A percentile compares a stretch with the other conserved stretches of the same genome.
Conservation (phyloP, 164 flowering plant genomes). For the Vitis labrusca region DNA sequence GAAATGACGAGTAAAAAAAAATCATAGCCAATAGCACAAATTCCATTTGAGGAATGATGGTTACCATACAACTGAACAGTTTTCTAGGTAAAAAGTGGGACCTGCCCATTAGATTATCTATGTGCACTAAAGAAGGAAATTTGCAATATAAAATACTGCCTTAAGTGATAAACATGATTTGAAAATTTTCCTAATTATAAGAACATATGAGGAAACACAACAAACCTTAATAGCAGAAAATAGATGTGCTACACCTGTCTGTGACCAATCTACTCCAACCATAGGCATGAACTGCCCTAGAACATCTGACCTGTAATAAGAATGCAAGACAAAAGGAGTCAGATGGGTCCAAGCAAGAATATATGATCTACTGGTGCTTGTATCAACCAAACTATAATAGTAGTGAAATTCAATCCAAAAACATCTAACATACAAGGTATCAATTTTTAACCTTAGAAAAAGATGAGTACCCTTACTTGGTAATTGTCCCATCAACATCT, state of each 20-base stretch:
- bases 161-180: not conserved
- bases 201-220: conserved; percentile 3
- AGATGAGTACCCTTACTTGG: conserved; percentile 52
- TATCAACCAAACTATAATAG: not conserved
- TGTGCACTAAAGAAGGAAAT: not conserved
- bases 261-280: conserved; percentile 98
- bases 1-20: not conserved
- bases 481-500: conserved; percentile 98
- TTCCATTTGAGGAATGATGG: not conserved
- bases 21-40: not conserved
- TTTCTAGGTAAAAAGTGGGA: not conserved
- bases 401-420: not conserved
- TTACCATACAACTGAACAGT: not conserved
- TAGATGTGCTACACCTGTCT: conserved; percentile 89
- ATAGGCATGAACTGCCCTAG: conserved; percentile 99
- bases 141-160: not conserved
- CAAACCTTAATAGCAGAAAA: conserved; percentile 95
- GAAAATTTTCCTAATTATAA: not conserved
- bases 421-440: not conserved
- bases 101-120: not conserved
- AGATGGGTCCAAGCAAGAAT: not conserved
- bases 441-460: not conserved
- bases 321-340: conserved; percentile 1
- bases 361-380: not conserved
- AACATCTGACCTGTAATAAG: conserved; percentile 81